Conservation (phyloP, 768 basidiomycete genomes). For the Nidula microcarpa region DNA sequence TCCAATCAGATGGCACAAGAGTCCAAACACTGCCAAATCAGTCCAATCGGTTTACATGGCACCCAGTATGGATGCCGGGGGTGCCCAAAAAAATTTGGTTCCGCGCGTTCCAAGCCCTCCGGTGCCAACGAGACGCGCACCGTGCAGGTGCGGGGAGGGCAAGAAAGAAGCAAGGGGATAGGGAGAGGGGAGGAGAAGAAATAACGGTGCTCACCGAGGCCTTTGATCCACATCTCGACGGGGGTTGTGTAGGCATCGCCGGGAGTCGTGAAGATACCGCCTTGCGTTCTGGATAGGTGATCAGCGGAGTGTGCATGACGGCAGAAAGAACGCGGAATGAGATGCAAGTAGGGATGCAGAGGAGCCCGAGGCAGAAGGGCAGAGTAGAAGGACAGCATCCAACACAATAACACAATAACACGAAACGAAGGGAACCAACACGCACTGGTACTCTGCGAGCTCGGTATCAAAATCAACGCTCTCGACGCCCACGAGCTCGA, state of each 20-base stretch:
- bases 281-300: constrained; percentile 58
- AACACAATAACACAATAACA: constrained; percentile 7
- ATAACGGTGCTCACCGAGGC: constrained; percentile 56
- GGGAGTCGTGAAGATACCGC: constrained; percentile 82
- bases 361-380: too few species aligned
- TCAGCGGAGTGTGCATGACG: not conserved
- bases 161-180: not conserved
- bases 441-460: constrained; percentile 78
- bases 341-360: too few species aligned
- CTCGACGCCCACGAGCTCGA: constrained; percentile 81
- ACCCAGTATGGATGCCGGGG: constrained; percentile 7
- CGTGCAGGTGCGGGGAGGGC: not conserved
- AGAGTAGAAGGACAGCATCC: too few species aligned
- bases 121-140: too few species aligned
- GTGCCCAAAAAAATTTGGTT: constrained; percentile 55
- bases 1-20: too few species aligned
- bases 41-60: not conserved
- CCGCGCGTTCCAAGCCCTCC: constrained; percentile 26
- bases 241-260: constrained; percentile 87
- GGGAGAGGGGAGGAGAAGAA: not conserved
- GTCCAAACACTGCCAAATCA: too few species aligned
- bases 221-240: constrained; percentile 89
- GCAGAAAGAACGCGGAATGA: not conserved
- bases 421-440: constrained; percentile 14
- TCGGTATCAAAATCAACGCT: constrained; percentile 82